Conservation (phyloP, 192 early-diverging fungal genomes). For the Backusella sp. region DNA sequence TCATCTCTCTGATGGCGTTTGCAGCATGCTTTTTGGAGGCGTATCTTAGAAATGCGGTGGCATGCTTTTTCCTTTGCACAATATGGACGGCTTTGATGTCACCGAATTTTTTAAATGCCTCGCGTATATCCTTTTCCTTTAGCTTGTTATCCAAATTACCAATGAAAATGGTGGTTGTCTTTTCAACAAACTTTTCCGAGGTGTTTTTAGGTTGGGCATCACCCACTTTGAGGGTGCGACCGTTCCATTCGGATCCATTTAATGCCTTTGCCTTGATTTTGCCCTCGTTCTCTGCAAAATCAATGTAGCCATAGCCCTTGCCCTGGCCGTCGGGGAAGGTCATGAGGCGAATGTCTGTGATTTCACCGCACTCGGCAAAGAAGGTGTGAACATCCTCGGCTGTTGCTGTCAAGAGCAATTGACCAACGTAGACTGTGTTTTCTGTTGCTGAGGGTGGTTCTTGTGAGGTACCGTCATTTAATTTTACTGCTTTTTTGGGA, state of each 20-base stretch:
- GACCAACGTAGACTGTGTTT: constrained; percentile 68
- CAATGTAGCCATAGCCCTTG: constrained; percentile 90
- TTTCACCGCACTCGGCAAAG: constrained; percentile 69
- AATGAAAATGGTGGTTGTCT: constrained; percentile 74
- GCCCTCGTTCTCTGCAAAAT: constrained; percentile 65
- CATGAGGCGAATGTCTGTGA: constrained; percentile 58
- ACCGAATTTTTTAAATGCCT: constrained; percentile 60
- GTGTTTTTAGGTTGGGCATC: constrained; percentile 31
- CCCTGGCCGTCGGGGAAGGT: constrained; percentile 62
- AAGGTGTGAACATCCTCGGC: constrained; percentile 58
- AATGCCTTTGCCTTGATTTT: constrained; percentile 66
- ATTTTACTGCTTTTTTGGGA: constrained; percentile 27
- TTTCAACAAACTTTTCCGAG: constrained; percentile 27
- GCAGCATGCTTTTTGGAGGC: constrained; percentile 61
- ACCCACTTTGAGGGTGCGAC: constrained; percentile 72
- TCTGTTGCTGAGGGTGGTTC: constrained; percentile 47
- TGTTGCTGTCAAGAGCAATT: constrained; percentile 66
- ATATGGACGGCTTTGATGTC: constrained; percentile 58
- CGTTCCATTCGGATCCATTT: constrained; percentile 74
- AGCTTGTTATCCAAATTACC: constrained; percentile 73
- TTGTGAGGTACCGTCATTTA: constrained; percentile 42
- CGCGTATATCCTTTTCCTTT: constrained; percentile 53
- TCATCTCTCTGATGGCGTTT: constrained; percentile 73
- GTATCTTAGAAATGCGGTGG: constrained; percentile 79
- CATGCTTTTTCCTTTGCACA: constrained; percentile 63